phyloP scores from a whole-genome alignment of 805 yeast species.

The Candida oleophila region DNA sequence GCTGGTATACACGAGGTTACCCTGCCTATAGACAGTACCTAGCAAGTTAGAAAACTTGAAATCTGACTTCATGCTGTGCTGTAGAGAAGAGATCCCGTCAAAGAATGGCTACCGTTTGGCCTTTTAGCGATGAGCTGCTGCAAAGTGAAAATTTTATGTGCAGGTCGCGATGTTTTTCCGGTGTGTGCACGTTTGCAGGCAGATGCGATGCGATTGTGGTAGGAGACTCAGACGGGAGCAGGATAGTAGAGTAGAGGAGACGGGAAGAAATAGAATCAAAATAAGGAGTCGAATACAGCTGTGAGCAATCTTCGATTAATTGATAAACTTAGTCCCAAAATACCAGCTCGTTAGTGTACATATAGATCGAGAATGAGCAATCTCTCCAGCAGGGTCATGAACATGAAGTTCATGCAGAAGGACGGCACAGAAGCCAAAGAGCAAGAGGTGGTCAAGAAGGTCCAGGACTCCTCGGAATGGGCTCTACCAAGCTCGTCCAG shows the following conservation, averaged over 20 bases:
- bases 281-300: not conserved
- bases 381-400: conserved; percentile 68
- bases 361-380: conserved; percentile 21
- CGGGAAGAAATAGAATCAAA: not conserved
- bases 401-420: conserved; percentile 67
- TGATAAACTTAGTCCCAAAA: not conserved
- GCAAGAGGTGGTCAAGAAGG: conserved; percentile 32
- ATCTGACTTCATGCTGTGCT: conserved; percentile 73
- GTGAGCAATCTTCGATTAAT: too few species aligned
- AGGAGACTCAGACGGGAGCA: not conserved
- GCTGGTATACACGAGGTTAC: conserved; percentile 80
- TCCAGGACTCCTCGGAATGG: conserved; percentile 56
- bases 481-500: conserved; percentile 32
- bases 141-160: not conserved
- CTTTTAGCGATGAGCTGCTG: conserved; percentile 11
- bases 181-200: not conserved
- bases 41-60: conserved; percentile 82
- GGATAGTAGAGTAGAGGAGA: not conserved
- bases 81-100: not conserved
- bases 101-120: not conserved
- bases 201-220: not conserved
- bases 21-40: conserved; percentile 93
- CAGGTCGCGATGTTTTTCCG: not conserved
- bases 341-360: not conserved
- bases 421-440: conserved; percentile 37